Percentiles rank a stretch among this genome's conserved stretches.
Evolutionary conservation across 768 basidiomycete genomes (phyloP).

Genomic region (Collybia sordida): DNA sequence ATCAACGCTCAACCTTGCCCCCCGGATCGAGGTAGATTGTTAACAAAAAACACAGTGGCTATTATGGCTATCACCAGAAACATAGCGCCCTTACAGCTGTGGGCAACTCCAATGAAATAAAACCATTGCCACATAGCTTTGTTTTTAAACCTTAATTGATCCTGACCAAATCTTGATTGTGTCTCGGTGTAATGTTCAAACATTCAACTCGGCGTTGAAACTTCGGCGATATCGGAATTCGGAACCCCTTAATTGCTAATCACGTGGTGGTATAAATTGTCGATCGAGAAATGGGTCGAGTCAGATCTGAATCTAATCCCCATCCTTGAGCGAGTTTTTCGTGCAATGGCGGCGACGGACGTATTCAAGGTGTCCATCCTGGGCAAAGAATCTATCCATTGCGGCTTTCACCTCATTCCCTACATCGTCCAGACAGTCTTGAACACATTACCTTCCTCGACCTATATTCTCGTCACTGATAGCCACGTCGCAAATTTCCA

Average conservation of each 20-base stretch:
- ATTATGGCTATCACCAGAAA: background rate
- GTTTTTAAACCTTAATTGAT: too few relatives aligned
- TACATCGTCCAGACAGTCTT: conserved; percentile 82
- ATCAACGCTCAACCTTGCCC: background rate
- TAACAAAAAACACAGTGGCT: background rate
- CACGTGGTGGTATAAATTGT: conserved; percentile 3
- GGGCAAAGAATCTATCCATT: conserved; percentile 85
- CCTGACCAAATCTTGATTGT: too few relatives aligned
- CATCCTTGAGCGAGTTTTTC: background rate
- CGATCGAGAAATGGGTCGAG: background rate
- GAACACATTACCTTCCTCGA: conserved; percentile 68
- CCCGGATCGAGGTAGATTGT: conserved; percentile 3
- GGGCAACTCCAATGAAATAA: too few relatives aligned
- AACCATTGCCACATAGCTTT: too few relatives aligned
- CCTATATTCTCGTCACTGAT: conserved; percentile 93
- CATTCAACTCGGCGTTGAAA: too few relatives aligned
- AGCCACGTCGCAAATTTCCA: conserved; percentile 84
- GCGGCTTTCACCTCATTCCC: conserved; percentile 88
- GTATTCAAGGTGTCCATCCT: conserved; percentile 82
- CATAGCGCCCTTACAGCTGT: too few relatives aligned
- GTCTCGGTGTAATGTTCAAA: too few relatives aligned
- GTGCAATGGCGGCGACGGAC: conserved; percentile 45
- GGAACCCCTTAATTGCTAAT: background rate
- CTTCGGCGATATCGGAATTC: background rate
- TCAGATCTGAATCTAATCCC: background rate